These are phyloP conservation scores for Neopestalotiopsis rosae DNA, from an alignment of 2,329 filamentous ascomycete species.

Conservation along the genomic window DNA sequence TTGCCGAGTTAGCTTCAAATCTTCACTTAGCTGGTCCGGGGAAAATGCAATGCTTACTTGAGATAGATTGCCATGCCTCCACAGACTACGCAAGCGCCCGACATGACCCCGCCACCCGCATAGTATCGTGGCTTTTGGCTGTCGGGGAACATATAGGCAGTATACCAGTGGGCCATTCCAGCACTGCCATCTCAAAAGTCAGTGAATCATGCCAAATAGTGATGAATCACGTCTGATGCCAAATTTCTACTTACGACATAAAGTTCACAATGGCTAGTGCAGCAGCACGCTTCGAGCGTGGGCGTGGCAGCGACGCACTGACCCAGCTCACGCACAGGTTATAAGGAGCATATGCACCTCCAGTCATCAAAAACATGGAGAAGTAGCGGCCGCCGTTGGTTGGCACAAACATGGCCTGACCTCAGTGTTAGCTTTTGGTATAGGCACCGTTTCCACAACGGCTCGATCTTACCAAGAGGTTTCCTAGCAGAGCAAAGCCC, in stretches of 20 bases:
- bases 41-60: slow-evolving; percentile 22
- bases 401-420: slow-evolving; percentile 20
- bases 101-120: slow-evolving; percentile 33
- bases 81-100: slow-evolving; percentile 31
- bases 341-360: slow-evolving; percentile 24
- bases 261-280: slow-evolving; percentile 32
- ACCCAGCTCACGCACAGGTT: slow-evolving; percentile 26
- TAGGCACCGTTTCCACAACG: neutral
- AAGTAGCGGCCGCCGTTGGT: slow-evolving; percentile 30
- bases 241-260: slow-evolving; percentile 22
- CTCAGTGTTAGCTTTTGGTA: neutral
- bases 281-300: slow-evolving; percentile 29
- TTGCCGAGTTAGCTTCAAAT: neutral
- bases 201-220: neutral
- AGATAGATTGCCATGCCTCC: slow-evolving; percentile 32
- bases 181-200: neutral
- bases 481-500: slow-evolving; percentile 22
- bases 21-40: neutral
- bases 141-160: slow-evolving; percentile 37
- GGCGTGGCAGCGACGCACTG: slow-evolving; percentile 30
- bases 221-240: neutral
- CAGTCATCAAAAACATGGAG: slow-evolving; percentile 30
- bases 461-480: slow-evolving; percentile 15
- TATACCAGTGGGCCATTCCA: slow-evolving; percentile 33
- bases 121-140: slow-evolving; percentile 36